Evolutionary conservation across 495 filamentous ascomycete species (phyloP), one percentile per base, ranked within the genome.

Genomic region (Annulohypoxylon maeteangense): DNA sequence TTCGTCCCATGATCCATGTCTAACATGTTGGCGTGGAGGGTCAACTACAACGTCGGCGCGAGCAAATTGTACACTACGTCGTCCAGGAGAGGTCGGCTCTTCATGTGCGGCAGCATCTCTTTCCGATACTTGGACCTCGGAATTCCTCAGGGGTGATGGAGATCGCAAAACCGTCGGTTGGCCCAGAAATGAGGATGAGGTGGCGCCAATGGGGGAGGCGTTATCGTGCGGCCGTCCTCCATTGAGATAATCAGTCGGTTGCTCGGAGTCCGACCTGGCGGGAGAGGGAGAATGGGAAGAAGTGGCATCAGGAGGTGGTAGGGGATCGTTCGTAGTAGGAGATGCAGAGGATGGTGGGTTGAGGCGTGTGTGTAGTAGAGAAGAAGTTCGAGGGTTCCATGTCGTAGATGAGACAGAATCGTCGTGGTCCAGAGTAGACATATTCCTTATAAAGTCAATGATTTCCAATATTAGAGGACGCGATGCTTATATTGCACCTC

Each of bases 1-100:
- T 53, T 82, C 84, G 18, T 87, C 84, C 77, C 87, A 82, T 10
- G 90, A 90, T 18, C 82, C 81, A 7, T 87, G 83, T 61, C 87
- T 80, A 36, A 83, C 86, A 64, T 87, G 86, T 25, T 81, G 67
- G 16, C 69, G 57, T 18, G 85, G 80, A 22, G 78, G 74, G 25
- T 82, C 81, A 34, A 86, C 79, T 12, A 78, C 56, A 11, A 72
- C 76, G 36, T 88, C 83, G 58, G 86, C 78, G 27, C 82, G 84
- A 31, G 82, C 83, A 72, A 92, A 92, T 68, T 92, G 90, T 11
- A 92, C 90, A 68, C 86, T 91, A 18, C 84, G 85, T 50, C 86
- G 79, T 22, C 82, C 82, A 7, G 85, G 83, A 2, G 76, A 78
- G 16, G 22, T 59, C 8, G 67, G 66, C 42, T 75, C 71, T 7